Conservation (phyloP, 805 yeast genomes). For the Saccharomyces kudriavzevii region DNA sequence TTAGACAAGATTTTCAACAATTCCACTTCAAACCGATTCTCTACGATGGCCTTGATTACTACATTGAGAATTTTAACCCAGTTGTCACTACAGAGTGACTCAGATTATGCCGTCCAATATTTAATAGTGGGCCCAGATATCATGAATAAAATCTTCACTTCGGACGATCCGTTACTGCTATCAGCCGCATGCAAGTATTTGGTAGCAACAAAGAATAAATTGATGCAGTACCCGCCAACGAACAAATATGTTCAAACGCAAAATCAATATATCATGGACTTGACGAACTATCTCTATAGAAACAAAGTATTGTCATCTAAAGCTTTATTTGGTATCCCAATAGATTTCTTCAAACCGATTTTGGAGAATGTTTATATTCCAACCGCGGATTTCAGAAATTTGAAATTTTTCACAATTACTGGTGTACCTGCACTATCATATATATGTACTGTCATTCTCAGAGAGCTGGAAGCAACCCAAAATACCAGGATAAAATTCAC, state of each 20-base stretch:
- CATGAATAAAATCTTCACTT: constrained; percentile 13
- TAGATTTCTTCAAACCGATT: constrained; percentile 13
- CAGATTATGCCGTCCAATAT: constrained; percentile 5
- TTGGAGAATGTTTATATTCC: constrained; percentile 12
- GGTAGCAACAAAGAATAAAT: constrained; percentile 7
- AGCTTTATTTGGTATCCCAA: constrained; percentile 18
- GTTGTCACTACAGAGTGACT: constrained; percentile 1
- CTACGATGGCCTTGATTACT: constrained; percentile 5
- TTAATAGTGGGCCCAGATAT: constrained; percentile 10
- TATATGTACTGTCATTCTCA: constrained; percentile 6
- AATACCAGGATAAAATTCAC: not conserved
- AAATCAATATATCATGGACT: constrained; percentile 21
- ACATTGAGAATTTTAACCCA: constrained; percentile 1
- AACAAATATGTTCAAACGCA: constrained; percentile 15
- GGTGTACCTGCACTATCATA: constrained; percentile 23
- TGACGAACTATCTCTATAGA: constrained; percentile 28
- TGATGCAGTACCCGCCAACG: constrained; percentile 9
- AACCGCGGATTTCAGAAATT: constrained; percentile 6
- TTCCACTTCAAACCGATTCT: constrained; percentile 12
- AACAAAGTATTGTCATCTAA: constrained; percentile 16
- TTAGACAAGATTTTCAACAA: constrained; percentile 6
- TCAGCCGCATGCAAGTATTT: constrained; percentile 19
- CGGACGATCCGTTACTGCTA: constrained; percentile 21
- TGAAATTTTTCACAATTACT: constrained; percentile 15
- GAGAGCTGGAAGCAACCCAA: constrained; percentile 7